Percentiles rank a stretch among this genome's conserved stretches.
Conservation (phyloP, 768 basidiomycete species). For the Austroboletus eburneus region DNA sequence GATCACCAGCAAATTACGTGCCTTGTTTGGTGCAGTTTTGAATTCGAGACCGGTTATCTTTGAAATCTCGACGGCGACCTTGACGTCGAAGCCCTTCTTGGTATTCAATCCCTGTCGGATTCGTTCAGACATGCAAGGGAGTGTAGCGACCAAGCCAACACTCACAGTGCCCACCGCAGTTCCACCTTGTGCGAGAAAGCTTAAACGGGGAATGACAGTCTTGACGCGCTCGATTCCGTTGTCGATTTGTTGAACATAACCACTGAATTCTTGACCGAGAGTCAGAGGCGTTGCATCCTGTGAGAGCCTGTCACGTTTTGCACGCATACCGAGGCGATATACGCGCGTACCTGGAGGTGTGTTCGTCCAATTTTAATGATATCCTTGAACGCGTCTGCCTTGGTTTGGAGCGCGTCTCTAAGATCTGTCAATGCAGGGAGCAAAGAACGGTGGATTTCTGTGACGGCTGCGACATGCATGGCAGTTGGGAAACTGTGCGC, state of each 20-base stretch:
- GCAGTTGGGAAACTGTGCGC: conserved; percentile 87
- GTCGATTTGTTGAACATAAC: conserved; percentile 91
- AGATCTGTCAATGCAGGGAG: conserved; percentile 85
- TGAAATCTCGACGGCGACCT: conserved; percentile 87
- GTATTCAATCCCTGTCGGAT: conserved; percentile 85
- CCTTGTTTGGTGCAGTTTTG: conserved; percentile 98
- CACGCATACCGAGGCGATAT: too few species aligned
- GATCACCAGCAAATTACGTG: conserved; percentile 23
- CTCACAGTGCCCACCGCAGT: conserved; percentile 97
- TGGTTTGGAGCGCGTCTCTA: conserved; percentile 77
- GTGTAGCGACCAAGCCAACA: neutral
- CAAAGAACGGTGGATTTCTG: conserved; percentile 73
- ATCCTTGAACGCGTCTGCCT: conserved; percentile 76
- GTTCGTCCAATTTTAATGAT: conserved; percentile 99
- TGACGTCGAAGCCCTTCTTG: conserved; percentile 92
- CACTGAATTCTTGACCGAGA: conserved; percentile 97
- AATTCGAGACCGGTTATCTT: conserved; percentile 88
- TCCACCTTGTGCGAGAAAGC: conserved; percentile 92
- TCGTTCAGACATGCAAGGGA: conserved; percentile 6
- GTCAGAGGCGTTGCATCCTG: conserved; percentile 97
- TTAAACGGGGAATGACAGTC: conserved; percentile 78
- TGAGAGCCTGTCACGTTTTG: too few species aligned
- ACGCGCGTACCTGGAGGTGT: conserved; percentile 67
- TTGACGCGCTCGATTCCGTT: conserved; percentile 87
- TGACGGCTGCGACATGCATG: conserved; percentile 97